phyloP scores from a whole-genome alignment of 2,329 filamentous ascomycete genomes.

The Xylaria multiplex region DNA sequence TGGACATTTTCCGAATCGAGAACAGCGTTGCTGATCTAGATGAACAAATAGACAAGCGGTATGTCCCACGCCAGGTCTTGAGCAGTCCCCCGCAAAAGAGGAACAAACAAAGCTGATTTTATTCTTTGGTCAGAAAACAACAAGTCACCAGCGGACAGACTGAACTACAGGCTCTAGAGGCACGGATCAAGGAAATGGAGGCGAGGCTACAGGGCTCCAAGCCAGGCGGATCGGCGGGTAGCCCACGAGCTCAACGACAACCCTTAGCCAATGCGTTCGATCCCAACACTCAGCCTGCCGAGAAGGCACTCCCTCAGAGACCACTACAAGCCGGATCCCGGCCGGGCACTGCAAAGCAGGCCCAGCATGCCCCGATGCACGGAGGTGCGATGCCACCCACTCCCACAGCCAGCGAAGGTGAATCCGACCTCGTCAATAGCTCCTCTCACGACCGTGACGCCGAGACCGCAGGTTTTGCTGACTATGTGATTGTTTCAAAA shows the following conservation, averaged over 20 bases:
- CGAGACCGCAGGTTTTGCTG: constrained; percentile 54
- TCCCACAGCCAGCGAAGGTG: constrained; percentile 71
- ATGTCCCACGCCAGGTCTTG: constrained; percentile 50
- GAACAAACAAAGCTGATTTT: constrained; percentile 24
- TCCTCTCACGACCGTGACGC: constrained; percentile 45
- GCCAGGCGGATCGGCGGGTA: constrained; percentile 20
- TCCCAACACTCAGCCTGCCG: constrained; percentile 39
- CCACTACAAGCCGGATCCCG: constrained; percentile 54
- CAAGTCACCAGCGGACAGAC: constrained; percentile 76
- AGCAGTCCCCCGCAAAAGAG: neutral
- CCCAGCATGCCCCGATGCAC: constrained; percentile 61
- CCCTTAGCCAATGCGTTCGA: constrained; percentile 46
- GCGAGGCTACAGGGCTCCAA: constrained; percentile 65
- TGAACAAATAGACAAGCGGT: constrained; percentile 84
- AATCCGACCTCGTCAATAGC: constrained; percentile 57
- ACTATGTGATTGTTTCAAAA: constrained; percentile 56
- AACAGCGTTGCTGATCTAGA: constrained; percentile 78
- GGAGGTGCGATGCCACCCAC: constrained; percentile 69
- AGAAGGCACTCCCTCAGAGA: constrained; percentile 47
- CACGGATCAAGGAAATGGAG: constrained; percentile 85
- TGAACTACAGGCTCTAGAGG: constrained; percentile 88
- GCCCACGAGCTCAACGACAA: constrained; percentile 46
- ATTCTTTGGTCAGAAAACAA: constrained; percentile 72
- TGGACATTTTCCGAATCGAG: constrained; percentile 90
- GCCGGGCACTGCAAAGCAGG: constrained; percentile 63